Evolutionary conservation across 1,284 basidiomycete species (phyloP).

Genomic region (Cutaneotrichosporon sp.): DNA sequence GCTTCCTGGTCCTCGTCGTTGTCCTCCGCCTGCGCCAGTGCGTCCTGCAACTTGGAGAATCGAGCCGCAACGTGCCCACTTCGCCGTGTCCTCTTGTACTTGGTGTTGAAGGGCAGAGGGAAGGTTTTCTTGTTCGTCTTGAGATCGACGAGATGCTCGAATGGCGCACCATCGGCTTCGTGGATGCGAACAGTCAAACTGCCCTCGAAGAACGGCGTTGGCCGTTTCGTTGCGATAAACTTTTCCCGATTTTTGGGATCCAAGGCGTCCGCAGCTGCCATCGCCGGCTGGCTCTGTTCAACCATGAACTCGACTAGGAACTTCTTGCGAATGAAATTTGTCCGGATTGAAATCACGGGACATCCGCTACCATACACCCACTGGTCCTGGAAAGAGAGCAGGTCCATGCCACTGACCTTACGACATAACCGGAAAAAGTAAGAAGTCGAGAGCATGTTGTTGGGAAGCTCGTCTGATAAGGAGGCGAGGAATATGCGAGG

Average conservation of each 20-base stretch:
- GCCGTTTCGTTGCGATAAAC: conserved; percentile 63
- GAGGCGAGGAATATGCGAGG: conserved; percentile 94
- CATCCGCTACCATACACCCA: conserved; percentile 99
- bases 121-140: conserved; percentile 80
- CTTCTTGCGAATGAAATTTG: conserved; percentile 94
- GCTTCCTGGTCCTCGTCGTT: conserved; percentile 83
- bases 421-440: conserved; percentile 86
- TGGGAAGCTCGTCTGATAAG: conserved; percentile 81
- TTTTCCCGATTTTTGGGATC: conserved; percentile 22
- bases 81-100: conserved; percentile 93
- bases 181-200: conserved; percentile 99
- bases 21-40: conserved; percentile 85
- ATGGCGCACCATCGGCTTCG: conserved; percentile 97
- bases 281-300: conserved; percentile 78
- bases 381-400: conserved; percentile 87
- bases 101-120: conserved; percentile 99
- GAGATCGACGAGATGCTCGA: conserved; percentile 96
- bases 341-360: conserved; percentile 81
- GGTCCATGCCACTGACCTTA: conserved; percentile 87
- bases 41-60: conserved; percentile 71
- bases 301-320: conserved; percentile 96
- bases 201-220: conserved; percentile 78
- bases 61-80: conserved; percentile 69
- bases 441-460: conserved; percentile 82
- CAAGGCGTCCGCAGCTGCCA: conserved; percentile 13